Conservation (phyloP, 441 rosid species). For the Bruguiera hainesii region DNA sequence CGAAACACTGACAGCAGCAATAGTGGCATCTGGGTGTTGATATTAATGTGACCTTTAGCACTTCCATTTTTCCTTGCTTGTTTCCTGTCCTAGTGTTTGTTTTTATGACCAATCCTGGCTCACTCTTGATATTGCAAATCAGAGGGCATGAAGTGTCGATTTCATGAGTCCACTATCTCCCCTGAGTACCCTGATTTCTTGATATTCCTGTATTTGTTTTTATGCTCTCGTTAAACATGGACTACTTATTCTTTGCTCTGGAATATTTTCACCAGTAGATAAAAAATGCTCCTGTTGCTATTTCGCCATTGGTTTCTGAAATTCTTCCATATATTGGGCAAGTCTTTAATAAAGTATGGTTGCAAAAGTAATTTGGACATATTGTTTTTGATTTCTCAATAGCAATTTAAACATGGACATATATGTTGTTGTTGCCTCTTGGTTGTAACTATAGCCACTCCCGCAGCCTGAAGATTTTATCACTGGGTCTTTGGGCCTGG, state of each 20-base stretch:
- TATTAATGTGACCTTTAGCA: constrained; percentile 8
- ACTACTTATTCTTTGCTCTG: constrained; percentile 11
- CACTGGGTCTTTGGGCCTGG: constrained; percentile 88
- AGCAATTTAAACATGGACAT: constrained; percentile 12
- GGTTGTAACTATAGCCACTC: constrained; percentile 58
- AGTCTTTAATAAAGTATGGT: constrained; percentile 58
- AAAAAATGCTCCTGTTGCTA: constrained; percentile 75
- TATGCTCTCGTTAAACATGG: not conserved
- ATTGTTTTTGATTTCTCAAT: constrained; percentile 7
- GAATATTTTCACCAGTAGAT: constrained; percentile 49
- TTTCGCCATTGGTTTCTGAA: constrained; percentile 76
- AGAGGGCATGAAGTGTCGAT: constrained; percentile 57
- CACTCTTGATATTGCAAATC: constrained; percentile 14
- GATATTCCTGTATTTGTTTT: not conserved
- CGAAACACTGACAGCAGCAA: constrained; percentile 81
- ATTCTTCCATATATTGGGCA: constrained; percentile 78
- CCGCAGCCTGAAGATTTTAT: constrained; percentile 83
- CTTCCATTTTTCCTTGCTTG: constrained; percentile 14
- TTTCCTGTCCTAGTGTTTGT: constrained; percentile 19
- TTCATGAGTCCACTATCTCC: constrained; percentile 62
- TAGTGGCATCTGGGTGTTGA: constrained; percentile 57
- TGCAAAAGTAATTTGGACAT: constrained; percentile 16
- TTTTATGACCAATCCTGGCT: too few relatives aligned
- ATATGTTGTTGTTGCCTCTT: constrained; percentile 29
- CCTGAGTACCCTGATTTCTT: constrained; percentile 32